Evolutionary conservation across 768 basidiomycete species (phyloP).

Genomic region (Leccinum variicolor): DNA sequence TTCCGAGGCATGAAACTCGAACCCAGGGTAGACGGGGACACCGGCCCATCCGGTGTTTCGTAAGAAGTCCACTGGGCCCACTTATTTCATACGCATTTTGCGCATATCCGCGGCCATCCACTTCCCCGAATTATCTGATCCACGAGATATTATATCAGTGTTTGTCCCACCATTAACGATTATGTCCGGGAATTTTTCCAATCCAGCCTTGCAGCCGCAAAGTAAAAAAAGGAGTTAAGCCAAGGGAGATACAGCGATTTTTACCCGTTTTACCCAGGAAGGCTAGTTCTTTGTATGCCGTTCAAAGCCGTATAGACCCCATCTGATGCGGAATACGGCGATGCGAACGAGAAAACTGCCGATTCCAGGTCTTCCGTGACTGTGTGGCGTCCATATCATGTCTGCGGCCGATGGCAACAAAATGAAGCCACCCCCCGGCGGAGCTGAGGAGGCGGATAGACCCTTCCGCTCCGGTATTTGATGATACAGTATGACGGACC

Average conservation of each 20-base stretch:
- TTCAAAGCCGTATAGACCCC: slow-evolving; percentile 19
- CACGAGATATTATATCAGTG: slow-evolving; percentile 31
- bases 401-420: slow-evolving; percentile 11
- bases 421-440: slow-evolving; percentile 16
- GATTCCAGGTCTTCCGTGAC: slow-evolving; percentile 10
- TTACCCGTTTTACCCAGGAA: slow-evolving; percentile 36
- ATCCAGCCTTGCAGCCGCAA: slow-evolving; percentile 28
- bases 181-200: slow-evolving; percentile 33
- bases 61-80: slow-evolving; percentile 22
- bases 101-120: slow-evolving; percentile 33
- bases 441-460: slow-evolving; percentile 1
- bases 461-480: slow-evolving; percentile 35
- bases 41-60: slow-evolving; percentile 24
- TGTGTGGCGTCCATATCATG: slow-evolving; percentile 8
- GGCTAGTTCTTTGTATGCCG: slow-evolving; percentile 37
- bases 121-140: slow-evolving; percentile 32
- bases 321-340: slow-evolving; percentile 24
- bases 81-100: slow-evolving; percentile 14
- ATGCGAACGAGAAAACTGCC: slow-evolving; percentile 5
- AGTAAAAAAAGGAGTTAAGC: slow-evolving; percentile 28
- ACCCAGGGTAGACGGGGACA: slow-evolving; percentile 42
- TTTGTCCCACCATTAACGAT: slow-evolving; percentile 28
- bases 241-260: slow-evolving; percentile 54
- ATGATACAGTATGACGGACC: slow-evolving; percentile 47
- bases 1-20: slow-evolving; percentile 53